Evolutionary conservation across 2,329 filamentous ascomycete species (phyloP).

Genomic region (Talaromyces funiculosus): DNA sequence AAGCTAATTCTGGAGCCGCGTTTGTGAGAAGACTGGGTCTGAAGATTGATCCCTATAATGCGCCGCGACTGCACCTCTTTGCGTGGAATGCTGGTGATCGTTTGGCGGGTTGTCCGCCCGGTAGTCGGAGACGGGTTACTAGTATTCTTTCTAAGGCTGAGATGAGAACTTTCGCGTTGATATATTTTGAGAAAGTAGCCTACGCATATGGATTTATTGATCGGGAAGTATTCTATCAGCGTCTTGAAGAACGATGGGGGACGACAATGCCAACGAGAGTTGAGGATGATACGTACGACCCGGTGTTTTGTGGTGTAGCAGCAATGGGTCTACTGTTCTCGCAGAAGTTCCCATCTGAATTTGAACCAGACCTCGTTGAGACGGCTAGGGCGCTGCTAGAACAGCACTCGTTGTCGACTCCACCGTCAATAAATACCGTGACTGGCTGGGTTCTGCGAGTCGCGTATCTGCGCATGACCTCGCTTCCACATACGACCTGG

Average conservation of each 20-base stretch:
- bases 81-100: slow-evolving; percentile 48
- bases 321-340: slow-evolving; percentile 52
- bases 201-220: slow-evolving; percentile 49
- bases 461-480: slow-evolving; percentile 50
- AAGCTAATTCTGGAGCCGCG: slow-evolving; percentile 54
- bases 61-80: slow-evolving; percentile 51
- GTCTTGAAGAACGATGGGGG: slow-evolving; percentile 27
- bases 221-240: slow-evolving; percentile 22
- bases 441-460: slow-evolving; percentile 49
- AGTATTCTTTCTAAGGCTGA: slow-evolving; percentile 45
- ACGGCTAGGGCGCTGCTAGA: slow-evolving; percentile 45
- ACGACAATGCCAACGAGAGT: slow-evolving; percentile 17
- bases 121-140: slow-evolving; percentile 33
- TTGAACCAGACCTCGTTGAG: slow-evolving; percentile 45
- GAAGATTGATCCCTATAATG: slow-evolving; percentile 49
- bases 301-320: slow-evolving; percentile 51
- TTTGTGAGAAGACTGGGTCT: slow-evolving; percentile 51
- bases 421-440: slow-evolving; percentile 26
- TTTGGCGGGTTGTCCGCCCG: slow-evolving; percentile 6
- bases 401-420: slow-evolving; percentile 27
- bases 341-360: slow-evolving; percentile 33
- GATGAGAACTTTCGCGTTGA: slow-evolving; percentile 42
- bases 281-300: slow-evolving; percentile 37
- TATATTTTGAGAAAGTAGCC: slow-evolving; percentile 52
- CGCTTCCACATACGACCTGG: slow-evolving; percentile 47